These are phyloP conservation scores for Diaporthe velutina DNA, from an alignment of 2,329 filamentous ascomycete genomes.

Conservation along the genomic window DNA sequence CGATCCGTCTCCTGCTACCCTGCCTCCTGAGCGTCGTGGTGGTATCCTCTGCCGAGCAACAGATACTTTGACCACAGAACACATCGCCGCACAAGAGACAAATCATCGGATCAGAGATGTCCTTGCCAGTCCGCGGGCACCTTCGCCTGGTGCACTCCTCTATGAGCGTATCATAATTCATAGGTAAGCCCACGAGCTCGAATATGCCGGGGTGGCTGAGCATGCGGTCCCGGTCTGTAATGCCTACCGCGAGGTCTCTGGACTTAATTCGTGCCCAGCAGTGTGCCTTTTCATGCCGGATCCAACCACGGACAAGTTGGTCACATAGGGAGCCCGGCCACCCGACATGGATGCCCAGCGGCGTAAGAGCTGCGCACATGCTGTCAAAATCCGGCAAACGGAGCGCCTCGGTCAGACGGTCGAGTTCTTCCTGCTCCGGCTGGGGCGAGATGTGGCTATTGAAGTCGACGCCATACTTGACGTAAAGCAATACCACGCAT, in stretches of 20 bases:
- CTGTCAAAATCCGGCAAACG: constrained; percentile 83
- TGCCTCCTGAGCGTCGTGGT: constrained; percentile 52
- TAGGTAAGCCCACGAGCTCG: constrained; percentile 91
- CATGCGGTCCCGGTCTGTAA: constrained; percentile 45
- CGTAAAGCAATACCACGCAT: constrained; percentile 83
- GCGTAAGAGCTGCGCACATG: constrained; percentile 74
- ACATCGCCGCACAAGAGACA: constrained; percentile 98
- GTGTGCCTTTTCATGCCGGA: constrained; percentile 68
- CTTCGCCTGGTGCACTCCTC: constrained; percentile 88
- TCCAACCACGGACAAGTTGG: constrained; percentile 75
- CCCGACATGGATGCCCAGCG: constrained; percentile 57
- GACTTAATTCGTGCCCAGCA: constrained; percentile 26
- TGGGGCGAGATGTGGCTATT: constrained; percentile 75
- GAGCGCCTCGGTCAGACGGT: constrained; percentile 82
- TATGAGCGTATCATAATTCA: constrained; percentile 91
- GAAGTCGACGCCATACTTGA: constrained; percentile 90
- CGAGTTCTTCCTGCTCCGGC: constrained; percentile 80
- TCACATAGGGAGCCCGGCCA: constrained; percentile 61
- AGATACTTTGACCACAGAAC: constrained; percentile 93
- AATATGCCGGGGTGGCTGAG: constrained; percentile 90
- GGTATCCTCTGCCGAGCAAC: constrained; percentile 79
- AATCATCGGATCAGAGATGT: constrained; percentile 89
- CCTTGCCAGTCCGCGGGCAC: constrained; percentile 92
- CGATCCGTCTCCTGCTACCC: constrained; percentile 66
- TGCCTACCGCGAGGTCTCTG: constrained; percentile 4